Base-by-base conservation (phyloP, 2,329 filamentous ascomycete species). In the Fonsecaea nubica region DNA sequence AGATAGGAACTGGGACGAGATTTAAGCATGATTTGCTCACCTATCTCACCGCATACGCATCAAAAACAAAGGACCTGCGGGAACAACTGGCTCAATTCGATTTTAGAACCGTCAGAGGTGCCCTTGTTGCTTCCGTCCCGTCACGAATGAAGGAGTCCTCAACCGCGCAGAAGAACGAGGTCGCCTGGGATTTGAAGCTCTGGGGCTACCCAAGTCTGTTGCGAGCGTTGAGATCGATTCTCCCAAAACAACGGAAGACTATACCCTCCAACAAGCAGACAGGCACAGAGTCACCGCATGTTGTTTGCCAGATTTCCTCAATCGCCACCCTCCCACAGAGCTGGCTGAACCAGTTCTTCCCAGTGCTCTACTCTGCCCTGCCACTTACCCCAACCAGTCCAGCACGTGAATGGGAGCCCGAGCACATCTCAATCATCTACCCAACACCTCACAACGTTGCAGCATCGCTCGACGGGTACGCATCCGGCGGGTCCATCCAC, bases 391-490 rank as follows among this genome's bases (percentile, higher is more conserved):
- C 45, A 25, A 25, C 45, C 45, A 50, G 18, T 50, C 7, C 38
- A 6, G 32, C 53, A 45, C 59, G 53, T 52, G 36, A 64, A 15
- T 65, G 63, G 58, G 56, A 62, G 4, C 33, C 58, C 7, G 38
- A 45, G 30, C 50, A 54, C 21, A 25, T 65, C 18, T 69, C 88
- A 58, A 83, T 97, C 42, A 85, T 97, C 4, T 97, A 94, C 71
- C 93, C 93, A 0, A 94, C 92, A 0, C 82, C 90, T 0, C 85
- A 91, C 60, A 92, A 96, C 75, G 90, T 97, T 64, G 86, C 92
- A 15, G 81, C 81, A 48, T 93, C 90, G 0, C 76, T 96, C 0
- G 90, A 93, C 73, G 93, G 93, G 5, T 96, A 96, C 74, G 77
- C 74, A 2, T 92, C 92, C 0, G 93, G 93, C 0, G 85, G 79